A percentile compares a stretch with the other conserved stretches of the same genome.
Evolutionary conservation across 2,329 filamentous ascomycete species (phyloP).

Genomic region (Parastagonospora nodorum): DNA sequence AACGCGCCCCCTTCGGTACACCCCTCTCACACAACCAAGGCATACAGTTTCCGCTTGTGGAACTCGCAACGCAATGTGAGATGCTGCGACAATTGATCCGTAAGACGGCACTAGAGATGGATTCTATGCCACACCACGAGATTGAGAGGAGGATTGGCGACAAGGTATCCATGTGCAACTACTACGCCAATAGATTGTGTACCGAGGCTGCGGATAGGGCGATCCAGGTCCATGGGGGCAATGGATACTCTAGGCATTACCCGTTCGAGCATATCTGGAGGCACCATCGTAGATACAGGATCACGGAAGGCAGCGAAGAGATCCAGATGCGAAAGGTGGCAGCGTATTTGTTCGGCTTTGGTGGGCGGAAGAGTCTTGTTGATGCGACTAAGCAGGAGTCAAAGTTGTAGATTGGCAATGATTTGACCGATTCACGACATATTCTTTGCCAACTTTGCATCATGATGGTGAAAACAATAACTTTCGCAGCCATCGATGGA

Average conservation of each 20-base stretch:
- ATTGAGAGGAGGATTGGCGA: slow-evolving; percentile 65
- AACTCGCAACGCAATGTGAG: slow-evolving; percentile 64
- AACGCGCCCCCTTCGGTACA: slow-evolving; percentile 61
- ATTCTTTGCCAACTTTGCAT: neutral
- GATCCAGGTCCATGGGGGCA: slow-evolving; percentile 66
- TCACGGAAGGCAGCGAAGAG: slow-evolving; percentile 69
- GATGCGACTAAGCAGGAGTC: slow-evolving; percentile 38
- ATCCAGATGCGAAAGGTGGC: slow-evolving; percentile 70
- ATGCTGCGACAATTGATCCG: slow-evolving; percentile 66
- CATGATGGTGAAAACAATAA: neutral
- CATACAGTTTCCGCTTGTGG: slow-evolving; percentile 68
- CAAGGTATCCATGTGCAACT: slow-evolving; percentile 70
- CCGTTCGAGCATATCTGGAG: slow-evolving; percentile 70
- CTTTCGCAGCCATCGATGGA: slow-evolving; percentile 25
- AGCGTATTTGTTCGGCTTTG: slow-evolving; percentile 62
- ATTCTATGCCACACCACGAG: slow-evolving; percentile 57
- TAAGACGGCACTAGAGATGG: slow-evolving; percentile 67
- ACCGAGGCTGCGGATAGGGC: slow-evolving; percentile 66
- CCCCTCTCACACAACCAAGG: slow-evolving; percentile 64
- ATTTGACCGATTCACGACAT: no score
- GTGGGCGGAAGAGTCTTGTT: slow-evolving; percentile 49
- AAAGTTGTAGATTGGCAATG: slow-evolving; percentile 29
- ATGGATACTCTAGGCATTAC: slow-evolving; percentile 63
- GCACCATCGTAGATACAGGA: slow-evolving; percentile 66
- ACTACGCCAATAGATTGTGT: slow-evolving; percentile 66